These are phyloP conservation scores for Barbarea vulgaris DNA, from an alignment of 345 rosid genomes.

Conservation along the genomic window DNA sequence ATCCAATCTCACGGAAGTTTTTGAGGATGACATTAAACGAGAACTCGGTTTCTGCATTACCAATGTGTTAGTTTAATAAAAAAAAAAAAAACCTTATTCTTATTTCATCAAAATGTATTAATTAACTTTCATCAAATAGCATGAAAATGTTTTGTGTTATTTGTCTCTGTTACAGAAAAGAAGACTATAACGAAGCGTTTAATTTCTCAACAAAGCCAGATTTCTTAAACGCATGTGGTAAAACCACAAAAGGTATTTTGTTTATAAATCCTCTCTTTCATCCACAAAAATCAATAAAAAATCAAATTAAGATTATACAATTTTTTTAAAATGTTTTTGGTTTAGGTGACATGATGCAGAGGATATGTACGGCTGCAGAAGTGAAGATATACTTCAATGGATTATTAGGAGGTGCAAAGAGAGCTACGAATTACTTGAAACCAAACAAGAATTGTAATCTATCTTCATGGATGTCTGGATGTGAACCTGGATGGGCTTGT, in stretches of 20 bases:
- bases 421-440: constrained; percentile 51
- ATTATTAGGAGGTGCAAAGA: constrained; percentile 51
- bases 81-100: background rate
- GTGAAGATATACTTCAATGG: constrained; percentile 72
- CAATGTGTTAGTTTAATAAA: constrained; percentile 64
- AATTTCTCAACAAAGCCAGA: constrained; percentile 66
- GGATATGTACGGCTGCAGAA: constrained; percentile 92
- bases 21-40: constrained; percentile 60
- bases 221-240: constrained; percentile 65
- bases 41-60: constrained; percentile 83
- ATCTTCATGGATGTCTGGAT: constrained; percentile 87
- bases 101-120: background rate
- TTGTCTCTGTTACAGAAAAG: constrained; percentile 52
- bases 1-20: constrained; percentile 56
- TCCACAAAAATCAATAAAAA: background rate
- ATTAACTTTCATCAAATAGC: background rate
- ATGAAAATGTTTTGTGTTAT: background rate
- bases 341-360: constrained; percentile 68
- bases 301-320: background rate
- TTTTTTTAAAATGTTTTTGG: constrained; percentile 15
- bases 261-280: background rate
- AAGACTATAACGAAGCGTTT: constrained; percentile 84
- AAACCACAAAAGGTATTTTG: constrained; percentile 60
- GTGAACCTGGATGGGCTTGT: constrained; percentile 99
- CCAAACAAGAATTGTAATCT: constrained; percentile 95